A percentile compares a stretch with the other conserved stretches of the same genome.
phyloP scores from a whole-genome alignment of 306 rosid genomes.

The Castanea sativa region DNA sequence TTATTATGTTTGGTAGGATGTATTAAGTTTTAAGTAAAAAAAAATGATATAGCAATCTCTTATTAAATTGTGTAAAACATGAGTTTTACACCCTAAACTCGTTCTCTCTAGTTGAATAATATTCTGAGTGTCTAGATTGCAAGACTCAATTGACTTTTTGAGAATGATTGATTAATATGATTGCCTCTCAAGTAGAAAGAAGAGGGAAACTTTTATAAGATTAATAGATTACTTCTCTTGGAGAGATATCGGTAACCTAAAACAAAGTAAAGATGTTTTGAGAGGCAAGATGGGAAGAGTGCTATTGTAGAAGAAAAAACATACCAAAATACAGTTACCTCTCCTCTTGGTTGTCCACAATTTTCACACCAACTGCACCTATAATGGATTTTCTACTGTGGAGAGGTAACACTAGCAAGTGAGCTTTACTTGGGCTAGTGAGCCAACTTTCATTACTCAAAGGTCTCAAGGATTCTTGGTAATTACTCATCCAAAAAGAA shows the following conservation, averaged over 20 bases:
- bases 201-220: background rate
- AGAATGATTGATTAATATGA: background rate
- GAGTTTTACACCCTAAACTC: too few relatives aligned
- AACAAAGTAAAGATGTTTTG: background rate
- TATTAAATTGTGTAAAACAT: too few relatives aligned
- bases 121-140: too few relatives aligned
- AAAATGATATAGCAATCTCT: accelerated
- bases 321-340: background rate
- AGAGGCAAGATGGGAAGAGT: background rate
- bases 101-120: too few relatives aligned
- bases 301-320: background rate
- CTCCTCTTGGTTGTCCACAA: background rate
- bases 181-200: background rate
- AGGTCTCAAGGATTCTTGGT: too few relatives aligned
- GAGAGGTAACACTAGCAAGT: background rate
- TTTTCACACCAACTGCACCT: background rate
- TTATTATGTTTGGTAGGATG: too few relatives aligned
- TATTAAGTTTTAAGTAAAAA: too few relatives aligned
- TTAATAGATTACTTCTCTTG: background rate
- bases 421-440: background rate
- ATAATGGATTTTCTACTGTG: background rate
- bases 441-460: background rate
- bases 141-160: background rate
- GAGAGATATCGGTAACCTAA: background rate
- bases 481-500: background rate